A percentile compares a stretch with the other conserved stretches of the same genome.
These are phyloP conservation scores for Sporothrix brunneoviolacea DNA, from an alignment of 2,329 filamentous ascomycete genomes.

Conservation along the genomic window DNA sequence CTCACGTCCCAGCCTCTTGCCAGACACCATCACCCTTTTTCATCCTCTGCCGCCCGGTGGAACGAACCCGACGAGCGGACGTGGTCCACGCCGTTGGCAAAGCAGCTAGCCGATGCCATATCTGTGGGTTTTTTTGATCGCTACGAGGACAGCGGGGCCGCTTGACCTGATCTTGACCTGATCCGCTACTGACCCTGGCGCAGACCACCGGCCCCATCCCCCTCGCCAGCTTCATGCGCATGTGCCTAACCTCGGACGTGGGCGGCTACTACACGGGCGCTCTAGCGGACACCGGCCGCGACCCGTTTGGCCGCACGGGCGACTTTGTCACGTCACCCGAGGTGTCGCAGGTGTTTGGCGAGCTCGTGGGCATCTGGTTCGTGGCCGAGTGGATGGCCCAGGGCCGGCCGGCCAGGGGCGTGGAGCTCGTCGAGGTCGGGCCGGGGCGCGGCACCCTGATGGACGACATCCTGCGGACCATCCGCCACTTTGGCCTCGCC, in stretches of 20 bases:
- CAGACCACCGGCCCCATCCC: conserved; percentile 79
- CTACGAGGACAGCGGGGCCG: no score
- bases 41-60: conserved; percentile 22
- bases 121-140: conserved; percentile 63
- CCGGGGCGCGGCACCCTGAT: conserved; percentile 93
- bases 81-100: conserved; percentile 91
- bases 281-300: conserved; percentile 53
- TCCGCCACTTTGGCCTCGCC: conserved; percentile 73
- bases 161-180: not conserved
- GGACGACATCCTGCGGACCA: conserved; percentile 91
- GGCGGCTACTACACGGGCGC: conserved; percentile 90
- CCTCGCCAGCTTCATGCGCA: conserved; percentile 93
- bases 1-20: not conserved
- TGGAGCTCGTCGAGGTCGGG: conserved; percentile 89
- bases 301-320: conserved; percentile 87
- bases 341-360: conserved; percentile 95
- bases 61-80: conserved; percentile 37
- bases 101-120: conserved; percentile 80
- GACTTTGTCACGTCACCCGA: conserved; percentile 97
- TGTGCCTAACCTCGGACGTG: conserved; percentile 86
- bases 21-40: conserved; percentile 20
- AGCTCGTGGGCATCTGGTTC: conserved; percentile 90
- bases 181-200: not conserved
- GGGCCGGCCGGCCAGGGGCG: conserved; percentile 62
- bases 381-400: conserved; percentile 96